Evolutionary conservation across 192 early-diverging fungal genomes (phyloP).

Genomic region (Hyaloraphidium curvatum): DNA sequence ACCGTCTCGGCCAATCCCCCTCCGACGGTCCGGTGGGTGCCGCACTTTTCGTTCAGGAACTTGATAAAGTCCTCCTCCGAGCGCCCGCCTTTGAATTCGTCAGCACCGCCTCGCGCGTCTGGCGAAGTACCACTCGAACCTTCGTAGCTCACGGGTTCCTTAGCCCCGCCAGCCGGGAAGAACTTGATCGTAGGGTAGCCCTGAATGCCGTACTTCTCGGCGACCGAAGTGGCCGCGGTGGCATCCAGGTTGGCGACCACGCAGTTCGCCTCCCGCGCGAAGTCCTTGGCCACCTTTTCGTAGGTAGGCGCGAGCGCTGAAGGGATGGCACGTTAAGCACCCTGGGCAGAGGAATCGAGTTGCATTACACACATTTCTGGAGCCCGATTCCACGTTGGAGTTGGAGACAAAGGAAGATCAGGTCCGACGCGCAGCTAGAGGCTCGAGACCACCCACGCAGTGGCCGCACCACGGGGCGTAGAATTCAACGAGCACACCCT

Average conservation of each 20-base stretch:
- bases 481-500: slow-evolving; percentile 72
- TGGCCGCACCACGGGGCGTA: slow-evolving; percentile 68
- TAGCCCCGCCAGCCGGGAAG: slow-evolving; percentile 47
- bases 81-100: slow-evolving; percentile 55
- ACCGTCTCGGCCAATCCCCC: slow-evolving; percentile 45
- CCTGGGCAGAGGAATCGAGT: background rate
- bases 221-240: slow-evolving; percentile 38
- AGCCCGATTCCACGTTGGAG: slow-evolving; percentile 2
- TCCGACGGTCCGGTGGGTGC: slow-evolving; percentile 48
- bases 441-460: background rate
- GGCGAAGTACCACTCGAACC: background rate
- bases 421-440: background rate
- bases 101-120: too few species aligned
- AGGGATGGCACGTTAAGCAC: background rate
- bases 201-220: slow-evolving; percentile 39
- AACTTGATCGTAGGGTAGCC: slow-evolving; percentile 84
- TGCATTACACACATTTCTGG: slow-evolving; percentile 30
- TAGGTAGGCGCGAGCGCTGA: slow-evolving; percentile 52
- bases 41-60: slow-evolving; percentile 71
- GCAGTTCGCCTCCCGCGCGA: slow-evolving; percentile 50
- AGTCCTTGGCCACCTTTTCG: slow-evolving; percentile 68
- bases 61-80: slow-evolving; percentile 46
- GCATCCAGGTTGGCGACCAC: slow-evolving; percentile 84
- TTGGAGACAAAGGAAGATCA: slow-evolving; percentile 9
- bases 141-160: slow-evolving; percentile 23